Conservation (phyloP, 148 eudicot species). For the Dysphania ambrosioides region DNA sequence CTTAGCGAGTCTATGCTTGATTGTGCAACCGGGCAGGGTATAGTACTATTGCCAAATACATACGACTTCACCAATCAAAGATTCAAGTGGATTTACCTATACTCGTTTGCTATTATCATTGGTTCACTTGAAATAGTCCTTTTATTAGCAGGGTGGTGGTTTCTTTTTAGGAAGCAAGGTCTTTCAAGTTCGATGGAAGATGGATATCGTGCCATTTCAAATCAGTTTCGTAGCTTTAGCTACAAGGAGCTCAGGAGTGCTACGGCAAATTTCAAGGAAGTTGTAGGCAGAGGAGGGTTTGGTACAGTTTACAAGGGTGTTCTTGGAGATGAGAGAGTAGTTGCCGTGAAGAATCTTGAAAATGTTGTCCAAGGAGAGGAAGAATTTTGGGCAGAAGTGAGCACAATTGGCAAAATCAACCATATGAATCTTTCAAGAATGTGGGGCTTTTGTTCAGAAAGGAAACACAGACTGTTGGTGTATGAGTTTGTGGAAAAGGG, state of each 20-base stretch:
- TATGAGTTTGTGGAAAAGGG: constrained; percentile 51
- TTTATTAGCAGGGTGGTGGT: constrained; percentile 39
- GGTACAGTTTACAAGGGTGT: constrained; percentile 55
- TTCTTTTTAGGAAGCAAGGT: constrained; percentile 39
- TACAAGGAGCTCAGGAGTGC: constrained; percentile 49
- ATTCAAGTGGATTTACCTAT: constrained; percentile 49
- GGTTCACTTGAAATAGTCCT: constrained; percentile 41
- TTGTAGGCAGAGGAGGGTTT: constrained; percentile 54
- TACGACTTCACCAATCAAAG: constrained; percentile 24
- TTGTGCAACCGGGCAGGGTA: constrained; percentile 25
- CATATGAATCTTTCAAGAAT: constrained; percentile 65
- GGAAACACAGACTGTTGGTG: constrained; percentile 45
- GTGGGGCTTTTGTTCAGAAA: constrained; percentile 66
- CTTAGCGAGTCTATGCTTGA: constrained; percentile 18
- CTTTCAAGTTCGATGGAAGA: constrained; percentile 43
- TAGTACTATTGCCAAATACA: constrained; percentile 12
- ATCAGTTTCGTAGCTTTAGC: constrained; percentile 54
- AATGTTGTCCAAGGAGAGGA: constrained; percentile 47
- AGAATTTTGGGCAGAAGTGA: constrained; percentile 68
- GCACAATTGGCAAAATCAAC: constrained; percentile 54
- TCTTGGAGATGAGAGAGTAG: constrained; percentile 37
- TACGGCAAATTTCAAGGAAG: constrained; percentile 40
- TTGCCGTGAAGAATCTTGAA: constrained; percentile 59
- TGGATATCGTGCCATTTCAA: constrained; percentile 48
- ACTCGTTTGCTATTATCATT: constrained; percentile 39